A percentile compares a stretch with the other conserved stretches of the same genome.
Conservation (phyloP, 139 green algal genomes). For the Nannochloris sp. region DNA sequence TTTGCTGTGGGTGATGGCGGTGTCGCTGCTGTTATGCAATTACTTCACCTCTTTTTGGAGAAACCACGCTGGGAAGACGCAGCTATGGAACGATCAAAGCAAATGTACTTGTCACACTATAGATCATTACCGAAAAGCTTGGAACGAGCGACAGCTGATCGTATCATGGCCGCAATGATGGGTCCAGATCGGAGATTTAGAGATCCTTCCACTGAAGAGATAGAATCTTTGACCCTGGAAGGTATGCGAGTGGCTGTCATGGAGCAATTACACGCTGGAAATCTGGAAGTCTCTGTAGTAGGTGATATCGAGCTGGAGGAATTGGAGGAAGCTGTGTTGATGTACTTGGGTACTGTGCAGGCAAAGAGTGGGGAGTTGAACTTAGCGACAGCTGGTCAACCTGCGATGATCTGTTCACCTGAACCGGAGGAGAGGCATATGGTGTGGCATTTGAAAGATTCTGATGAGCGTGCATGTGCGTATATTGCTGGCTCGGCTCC, state of each 20-base stretch:
- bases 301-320: slow-evolving; percentile 81
- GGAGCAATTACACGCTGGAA: slow-evolving; percentile 55
- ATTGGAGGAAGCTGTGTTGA: slow-evolving; percentile 28
- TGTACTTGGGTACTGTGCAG: slow-evolving; percentile 64
- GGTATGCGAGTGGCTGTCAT: slow-evolving; percentile 55
- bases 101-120: slow-evolving; percentile 67
- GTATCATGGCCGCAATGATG: slow-evolving; percentile 80
- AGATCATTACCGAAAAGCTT: slow-evolving; percentile 73
- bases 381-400: not conserved
- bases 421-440: slow-evolving; percentile 37
- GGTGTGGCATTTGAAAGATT: slow-evolving; percentile 71
- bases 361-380: not conserved
- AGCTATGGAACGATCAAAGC: slow-evolving; percentile 71
- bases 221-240: slow-evolving; percentile 80
- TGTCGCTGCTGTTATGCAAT: slow-evolving; percentile 41
- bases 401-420: slow-evolving; percentile 24
- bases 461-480: slow-evolving; percentile 87
- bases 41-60: slow-evolving; percentile 69
- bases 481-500: slow-evolving; percentile 85
- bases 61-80: slow-evolving; percentile 42
- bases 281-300: slow-evolving; percentile 71
- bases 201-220: slow-evolving; percentile 70
- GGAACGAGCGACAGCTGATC: slow-evolving; percentile 75
- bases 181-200: slow-evolving; percentile 70
- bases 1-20: slow-evolving; percentile 62